Evolutionary conservation across 2,329 filamentous ascomycete genomes (phyloP).

Genomic region (Colletotrichum liaoningense): DNA sequence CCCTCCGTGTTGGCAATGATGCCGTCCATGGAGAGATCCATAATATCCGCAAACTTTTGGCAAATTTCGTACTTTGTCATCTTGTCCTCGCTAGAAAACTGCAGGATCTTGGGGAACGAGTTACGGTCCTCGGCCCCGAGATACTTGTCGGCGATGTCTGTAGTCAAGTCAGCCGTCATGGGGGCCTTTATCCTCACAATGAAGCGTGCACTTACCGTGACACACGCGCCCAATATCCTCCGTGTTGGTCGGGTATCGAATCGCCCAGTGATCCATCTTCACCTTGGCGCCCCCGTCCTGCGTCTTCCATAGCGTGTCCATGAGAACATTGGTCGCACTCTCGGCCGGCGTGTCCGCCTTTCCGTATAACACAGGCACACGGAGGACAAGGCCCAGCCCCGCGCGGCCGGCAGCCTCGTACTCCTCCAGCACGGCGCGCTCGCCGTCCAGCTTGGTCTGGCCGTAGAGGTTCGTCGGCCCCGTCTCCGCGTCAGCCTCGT

Average conservation of each 20-base stretch:
- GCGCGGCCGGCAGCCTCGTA: conserved; percentile 60
- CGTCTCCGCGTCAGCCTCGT: conserved; percentile 72
- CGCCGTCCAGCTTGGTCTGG: conserved; percentile 70
- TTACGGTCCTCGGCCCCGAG: conserved; percentile 59
- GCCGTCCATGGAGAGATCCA: conserved; percentile 76
- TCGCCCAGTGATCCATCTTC: conserved; percentile 88
- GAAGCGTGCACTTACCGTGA: conserved; percentile 60
- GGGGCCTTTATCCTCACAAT: background rate
- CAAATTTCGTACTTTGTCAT: conserved; percentile 94
- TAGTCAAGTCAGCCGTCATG: conserved; percentile 27
- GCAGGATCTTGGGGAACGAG: conserved; percentile 76
- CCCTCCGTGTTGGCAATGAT: conserved; percentile 78
- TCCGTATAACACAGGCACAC: conserved; percentile 89
- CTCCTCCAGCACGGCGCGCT: conserved; percentile 73
- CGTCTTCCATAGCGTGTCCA: conserved; percentile 81
- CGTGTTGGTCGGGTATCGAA: conserved; percentile 89
- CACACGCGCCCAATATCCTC: conserved; percentile 86
- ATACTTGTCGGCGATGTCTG: conserved; percentile 80
- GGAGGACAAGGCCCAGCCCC: conserved; percentile 75
- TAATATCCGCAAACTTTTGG: conserved; percentile 79
- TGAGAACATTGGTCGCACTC: conserved; percentile 84
- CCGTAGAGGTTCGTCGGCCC: conserved; percentile 82
- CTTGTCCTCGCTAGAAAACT: conserved; percentile 88
- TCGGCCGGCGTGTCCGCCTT: conserved; percentile 76
- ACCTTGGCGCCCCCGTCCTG: conserved; percentile 72